These are phyloP conservation scores for Umbelopsis isabellina DNA, from an alignment of 192 early-diverging fungal genomes.

Conservation along the genomic window DNA sequence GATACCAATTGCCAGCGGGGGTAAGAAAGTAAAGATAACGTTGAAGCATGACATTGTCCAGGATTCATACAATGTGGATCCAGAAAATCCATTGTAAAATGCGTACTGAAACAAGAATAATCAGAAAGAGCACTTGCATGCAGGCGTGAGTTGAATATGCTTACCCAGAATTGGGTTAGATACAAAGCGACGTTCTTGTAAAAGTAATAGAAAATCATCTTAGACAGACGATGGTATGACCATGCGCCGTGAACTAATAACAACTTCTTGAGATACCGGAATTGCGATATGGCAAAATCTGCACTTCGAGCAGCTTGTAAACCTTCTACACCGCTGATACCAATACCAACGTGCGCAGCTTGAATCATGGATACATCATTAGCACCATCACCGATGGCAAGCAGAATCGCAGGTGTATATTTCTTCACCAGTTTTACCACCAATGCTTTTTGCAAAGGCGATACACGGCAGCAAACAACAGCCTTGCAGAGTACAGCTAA, in stretches of 20 bases:
- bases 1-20: slow-evolving; percentile 89
- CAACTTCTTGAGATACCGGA: slow-evolving; percentile 89
- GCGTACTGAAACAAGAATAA: slow-evolving; percentile 44
- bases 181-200: slow-evolving; percentile 98
- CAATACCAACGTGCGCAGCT: slow-evolving; percentile 94
- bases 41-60: slow-evolving; percentile 93
- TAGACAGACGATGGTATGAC: slow-evolving; percentile 91
- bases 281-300: slow-evolving; percentile 96
- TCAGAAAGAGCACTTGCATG: neutral
- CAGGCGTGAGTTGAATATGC: neutral
- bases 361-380: slow-evolving; percentile 99
- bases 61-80: slow-evolving; percentile 92
- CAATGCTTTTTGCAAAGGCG: slow-evolving; percentile 94
- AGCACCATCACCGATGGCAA: slow-evolving; percentile 97
- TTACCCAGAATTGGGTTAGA: slow-evolving; percentile 92
- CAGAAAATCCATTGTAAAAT: slow-evolving; percentile 91
- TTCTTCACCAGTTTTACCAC: slow-evolving; percentile 95
- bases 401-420: slow-evolving; percentile 76
- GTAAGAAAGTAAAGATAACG: slow-evolving; percentile 86
- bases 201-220: slow-evolving; percentile 95
- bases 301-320: slow-evolving; percentile 91
- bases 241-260: slow-evolving; percentile 93
- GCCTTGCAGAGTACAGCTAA: slow-evolving; percentile 91
- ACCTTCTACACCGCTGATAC: slow-evolving; percentile 93
- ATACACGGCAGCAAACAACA: slow-evolving; percentile 97